Evolutionary conservation across 805 yeast species (phyloP).

Genomic region (Schwanniomyces occidentalis): DNA sequence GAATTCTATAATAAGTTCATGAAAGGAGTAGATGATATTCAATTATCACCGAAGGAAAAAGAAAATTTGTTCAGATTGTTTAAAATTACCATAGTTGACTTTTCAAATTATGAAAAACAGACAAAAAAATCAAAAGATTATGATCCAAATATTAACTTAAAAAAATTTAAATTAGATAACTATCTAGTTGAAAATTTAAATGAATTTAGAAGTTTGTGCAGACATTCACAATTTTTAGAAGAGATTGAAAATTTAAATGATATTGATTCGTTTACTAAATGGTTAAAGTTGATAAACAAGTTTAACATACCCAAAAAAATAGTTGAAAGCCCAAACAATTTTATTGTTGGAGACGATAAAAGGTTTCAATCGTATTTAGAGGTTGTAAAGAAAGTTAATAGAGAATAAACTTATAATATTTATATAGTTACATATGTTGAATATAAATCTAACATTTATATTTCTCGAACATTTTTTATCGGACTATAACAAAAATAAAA

Average conservation of each 20-base stretch:
- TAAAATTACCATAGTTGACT: slow-evolving; percentile 28
- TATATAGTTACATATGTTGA: no score
- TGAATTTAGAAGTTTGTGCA: background rate
- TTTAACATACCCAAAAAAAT: slow-evolving; percentile 18
- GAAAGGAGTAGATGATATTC: slow-evolving; percentile 11
- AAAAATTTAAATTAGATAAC: slow-evolving; percentile 24
- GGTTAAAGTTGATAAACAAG: slow-evolving; percentile 29
- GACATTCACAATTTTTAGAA: no score
- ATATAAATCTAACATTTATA: no score
- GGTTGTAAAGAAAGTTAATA: no score
- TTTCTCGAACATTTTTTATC: no score
- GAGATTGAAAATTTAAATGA: background rate
- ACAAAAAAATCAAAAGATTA: slow-evolving; percentile 16
- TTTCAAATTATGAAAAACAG: slow-evolving; percentile 26
- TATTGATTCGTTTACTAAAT: slow-evolving; percentile 20
- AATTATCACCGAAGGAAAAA: slow-evolving; percentile 15
- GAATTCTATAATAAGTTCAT: slow-evolving; percentile 25
- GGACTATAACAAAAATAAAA: no score
- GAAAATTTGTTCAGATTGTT: slow-evolving; percentile 27
- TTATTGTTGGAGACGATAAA: slow-evolving; percentile 42
- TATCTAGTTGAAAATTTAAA: slow-evolving; percentile 14
- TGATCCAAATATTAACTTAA: slow-evolving; percentile 25
- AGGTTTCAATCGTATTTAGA: slow-evolving; percentile 28
- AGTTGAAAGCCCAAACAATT: slow-evolving; percentile 30
- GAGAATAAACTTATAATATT: no score